Conservation (phyloP, 371 early-diverging fungal genomes). For the Quaeritorhiza haematococci region DNA sequence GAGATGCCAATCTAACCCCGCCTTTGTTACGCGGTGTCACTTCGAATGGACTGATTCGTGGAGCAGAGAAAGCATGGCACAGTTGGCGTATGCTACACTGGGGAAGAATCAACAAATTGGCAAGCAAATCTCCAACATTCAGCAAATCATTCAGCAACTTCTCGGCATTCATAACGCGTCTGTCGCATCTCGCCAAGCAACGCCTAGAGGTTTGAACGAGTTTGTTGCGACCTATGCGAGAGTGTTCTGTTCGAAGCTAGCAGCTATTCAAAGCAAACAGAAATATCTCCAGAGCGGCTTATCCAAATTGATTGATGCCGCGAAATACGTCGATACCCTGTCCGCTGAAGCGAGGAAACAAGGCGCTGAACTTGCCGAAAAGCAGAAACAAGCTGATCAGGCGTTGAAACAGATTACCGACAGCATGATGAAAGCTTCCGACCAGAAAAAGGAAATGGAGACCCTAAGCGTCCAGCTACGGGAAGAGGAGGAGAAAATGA, state of each 20-base stretch:
- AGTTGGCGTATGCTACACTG: slow-evolving; percentile 12
- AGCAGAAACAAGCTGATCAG: slow-evolving; percentile 44
- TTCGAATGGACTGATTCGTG: slow-evolving; percentile 39
- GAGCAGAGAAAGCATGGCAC: slow-evolving; percentile 29
- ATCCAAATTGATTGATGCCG: slow-evolving; percentile 41
- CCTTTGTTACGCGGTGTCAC: slow-evolving; percentile 39
- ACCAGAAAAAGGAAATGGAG: slow-evolving; percentile 53
- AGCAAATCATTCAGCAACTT: slow-evolving; percentile 24
- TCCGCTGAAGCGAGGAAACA: slow-evolving; percentile 40
- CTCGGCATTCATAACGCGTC: slow-evolving; percentile 27
- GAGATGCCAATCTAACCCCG: slow-evolving; percentile 47
- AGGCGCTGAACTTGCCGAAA: slow-evolving; percentile 34
- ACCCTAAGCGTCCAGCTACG: slow-evolving; percentile 29
- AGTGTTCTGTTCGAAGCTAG: slow-evolving; percentile 25
- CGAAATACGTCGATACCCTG: slow-evolving; percentile 41
- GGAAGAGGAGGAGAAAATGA: slow-evolving; percentile 38
- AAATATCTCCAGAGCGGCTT: slow-evolving; percentile 42
- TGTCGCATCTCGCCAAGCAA: slow-evolving; percentile 4
- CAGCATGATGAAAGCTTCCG: slow-evolving; percentile 43
- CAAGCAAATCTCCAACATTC: background rate
- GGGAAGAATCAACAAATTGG: background rate
- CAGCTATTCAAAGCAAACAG: slow-evolving; percentile 23
- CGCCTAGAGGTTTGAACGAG: slow-evolving; percentile 30
- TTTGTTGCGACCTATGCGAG: slow-evolving; percentile 33
- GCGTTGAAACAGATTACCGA: slow-evolving; percentile 47